Percentiles rank a stretch among this genome's conserved stretches.
phyloP scores from a whole-genome alignment of 2,329 filamentous ascomycete species.

The Chalaropsis ovoidea region DNA sequence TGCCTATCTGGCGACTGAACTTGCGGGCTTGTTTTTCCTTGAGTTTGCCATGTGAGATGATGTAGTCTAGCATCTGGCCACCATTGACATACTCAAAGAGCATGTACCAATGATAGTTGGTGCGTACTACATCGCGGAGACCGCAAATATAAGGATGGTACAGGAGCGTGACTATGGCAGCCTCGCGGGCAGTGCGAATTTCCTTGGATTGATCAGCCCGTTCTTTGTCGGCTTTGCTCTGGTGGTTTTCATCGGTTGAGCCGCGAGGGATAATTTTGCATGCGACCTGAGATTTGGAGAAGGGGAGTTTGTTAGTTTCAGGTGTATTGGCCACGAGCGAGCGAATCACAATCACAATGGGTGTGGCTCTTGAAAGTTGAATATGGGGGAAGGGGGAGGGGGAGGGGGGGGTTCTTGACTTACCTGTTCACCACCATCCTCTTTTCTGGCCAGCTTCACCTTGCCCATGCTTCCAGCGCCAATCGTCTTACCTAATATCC shows the following conservation, averaged over 20 bases:
- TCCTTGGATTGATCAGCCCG: constrained; percentile 94
- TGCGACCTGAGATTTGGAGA: constrained; percentile 55
- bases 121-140: constrained; percentile 88
- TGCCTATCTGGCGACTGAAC: constrained; percentile 94
- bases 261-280: constrained; percentile 94
- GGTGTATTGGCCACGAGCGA: neutral
- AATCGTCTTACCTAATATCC: constrained; percentile 92
- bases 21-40: constrained; percentile 98
- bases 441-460: constrained; percentile 87
- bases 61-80: constrained; percentile 98
- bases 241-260: constrained; percentile 74
- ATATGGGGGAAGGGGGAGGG: too few species aligned
- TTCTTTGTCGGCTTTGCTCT: constrained; percentile 63
- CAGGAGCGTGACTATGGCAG: constrained; percentile 87
- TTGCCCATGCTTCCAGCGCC: constrained; percentile 98
- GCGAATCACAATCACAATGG: neutral
- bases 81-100: constrained; percentile 98
- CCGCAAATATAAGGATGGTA: constrained; percentile 94
- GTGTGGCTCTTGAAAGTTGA: neutral
- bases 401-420: constrained; percentile 29
- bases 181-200: constrained; percentile 85
- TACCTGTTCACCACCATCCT: constrained; percentile 85
- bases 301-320: constrained; percentile 12
- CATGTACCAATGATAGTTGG: constrained; percentile 99
- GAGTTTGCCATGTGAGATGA: constrained; percentile 92